Evolutionary conservation across 495 filamentous ascomycete genomes (phyloP).

Genomic region (Schizothecium vesticola): DNA sequence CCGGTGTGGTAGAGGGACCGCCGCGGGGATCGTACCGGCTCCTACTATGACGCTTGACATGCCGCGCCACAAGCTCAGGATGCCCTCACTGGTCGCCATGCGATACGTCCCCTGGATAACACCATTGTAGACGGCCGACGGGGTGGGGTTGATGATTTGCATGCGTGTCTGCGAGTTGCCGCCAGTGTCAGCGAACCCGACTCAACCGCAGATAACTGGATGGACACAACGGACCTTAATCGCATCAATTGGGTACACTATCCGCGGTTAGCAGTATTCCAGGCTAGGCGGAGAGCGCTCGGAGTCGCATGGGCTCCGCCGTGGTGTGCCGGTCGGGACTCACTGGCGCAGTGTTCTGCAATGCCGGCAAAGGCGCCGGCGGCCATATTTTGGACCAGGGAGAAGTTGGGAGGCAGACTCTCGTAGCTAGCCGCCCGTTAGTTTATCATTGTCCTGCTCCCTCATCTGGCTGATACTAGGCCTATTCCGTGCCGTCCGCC

Average conservation of each 20-base stretch:
- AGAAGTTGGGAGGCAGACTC: conserved; percentile 55
- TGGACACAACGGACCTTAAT: conserved; percentile 70
- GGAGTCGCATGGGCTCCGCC: neutral
- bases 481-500: neutral
- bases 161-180: conserved; percentile 72
- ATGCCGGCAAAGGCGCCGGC: conserved; percentile 97
- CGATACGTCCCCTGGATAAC: conserved; percentile 87
- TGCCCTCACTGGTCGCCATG: conserved; percentile 84
- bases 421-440: conserved; percentile 45
- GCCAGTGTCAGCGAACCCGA: neutral
- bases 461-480: neutral
- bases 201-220: neutral
- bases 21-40: conserved; percentile 61
- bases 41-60: conserved; percentile 94
- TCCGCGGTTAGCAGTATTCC: conserved; percentile 50
- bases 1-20: neutral
- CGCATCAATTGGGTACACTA: conserved; percentile 97
- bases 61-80: conserved; percentile 89
- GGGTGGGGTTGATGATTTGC: conserved; percentile 88
- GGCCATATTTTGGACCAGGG: conserved; percentile 68
- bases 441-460: conserved; percentile 16
- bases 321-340: conserved; percentile 21
- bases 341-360: conserved; percentile 58
- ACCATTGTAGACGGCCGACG: conserved; percentile 81
- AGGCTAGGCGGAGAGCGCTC: neutral